These are phyloP conservation scores for Ustilago tritici DNA, from an alignment of 1,284 basidiomycete genomes.

Conservation along the genomic window DNA sequence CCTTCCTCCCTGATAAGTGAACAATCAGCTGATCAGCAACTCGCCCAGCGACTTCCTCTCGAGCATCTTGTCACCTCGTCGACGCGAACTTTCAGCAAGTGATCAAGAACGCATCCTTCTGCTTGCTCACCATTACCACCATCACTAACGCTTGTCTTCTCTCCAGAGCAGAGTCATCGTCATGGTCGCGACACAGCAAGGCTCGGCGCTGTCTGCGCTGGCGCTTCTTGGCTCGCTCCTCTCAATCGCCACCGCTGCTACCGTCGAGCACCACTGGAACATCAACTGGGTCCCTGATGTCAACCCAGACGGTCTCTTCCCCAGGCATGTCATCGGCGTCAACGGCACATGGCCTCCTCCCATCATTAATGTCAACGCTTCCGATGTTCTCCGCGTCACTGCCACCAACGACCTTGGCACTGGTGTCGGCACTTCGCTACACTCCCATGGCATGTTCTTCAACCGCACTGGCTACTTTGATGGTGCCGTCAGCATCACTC, in stretches of 20 bases:
- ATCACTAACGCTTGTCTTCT: neutral
- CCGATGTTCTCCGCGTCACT: constrained; percentile 61
- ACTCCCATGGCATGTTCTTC: constrained; percentile 68
- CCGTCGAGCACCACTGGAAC: constrained; percentile 75
- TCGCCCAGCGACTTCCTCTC: neutral
- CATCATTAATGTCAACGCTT: constrained; percentile 63
- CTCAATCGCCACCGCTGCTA: constrained; percentile 42
- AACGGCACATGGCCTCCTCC: constrained; percentile 64
- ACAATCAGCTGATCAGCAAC: neutral
- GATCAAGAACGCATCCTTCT: neutral
- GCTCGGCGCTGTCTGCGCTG: constrained; percentile 24
- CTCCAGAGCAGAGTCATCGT: neutral
- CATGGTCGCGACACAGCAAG: constrained; percentile 25
- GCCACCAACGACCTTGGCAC: constrained; percentile 63
- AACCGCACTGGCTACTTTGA: constrained; percentile 62
- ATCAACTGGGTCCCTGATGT: constrained; percentile 72
- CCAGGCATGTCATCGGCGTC: constrained; percentile 59
- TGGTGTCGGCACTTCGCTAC: constrained; percentile 55
- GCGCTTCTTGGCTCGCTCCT: constrained; percentile 30
- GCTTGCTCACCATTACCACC: neutral
- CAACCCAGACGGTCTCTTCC: constrained; percentile 65
- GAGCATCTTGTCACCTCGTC: neutral
- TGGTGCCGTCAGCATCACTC: constrained; percentile 61
- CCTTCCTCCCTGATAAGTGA: constrained; percentile 9
- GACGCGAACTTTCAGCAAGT: neutral